Conservation (phyloP, 129 eudicot genomes). For the Mikania micrantha region DNA sequence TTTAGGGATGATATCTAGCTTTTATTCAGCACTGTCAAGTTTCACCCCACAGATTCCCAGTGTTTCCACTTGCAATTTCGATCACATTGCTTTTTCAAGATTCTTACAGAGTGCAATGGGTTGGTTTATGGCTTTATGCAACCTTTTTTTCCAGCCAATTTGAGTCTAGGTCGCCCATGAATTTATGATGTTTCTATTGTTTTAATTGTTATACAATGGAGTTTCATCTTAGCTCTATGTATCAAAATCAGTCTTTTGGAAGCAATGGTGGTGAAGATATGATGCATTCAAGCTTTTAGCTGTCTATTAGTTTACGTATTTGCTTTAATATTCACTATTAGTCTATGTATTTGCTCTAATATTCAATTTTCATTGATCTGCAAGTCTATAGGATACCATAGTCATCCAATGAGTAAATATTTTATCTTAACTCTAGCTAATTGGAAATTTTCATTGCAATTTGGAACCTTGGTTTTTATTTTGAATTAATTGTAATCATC, state of each 20-base stretch:
- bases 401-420: neutral
- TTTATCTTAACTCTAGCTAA: neutral
- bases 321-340: neutral
- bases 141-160: neutral
- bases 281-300: neutral
- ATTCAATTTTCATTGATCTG: neutral
- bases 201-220: neutral
- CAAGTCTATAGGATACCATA: neutral
- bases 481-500: neutral
- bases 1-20: no score
- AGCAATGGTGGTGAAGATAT: neutral
- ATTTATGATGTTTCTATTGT: neutral
- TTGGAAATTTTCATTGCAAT: neutral
- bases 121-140: neutral
- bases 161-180: neutral
- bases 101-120: neutral
- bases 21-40: no score
- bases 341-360: neutral
- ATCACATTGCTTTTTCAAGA: neutral
- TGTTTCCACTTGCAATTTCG: no score
- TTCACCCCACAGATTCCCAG: no score
- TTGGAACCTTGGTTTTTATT: neutral
- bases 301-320: neutral
- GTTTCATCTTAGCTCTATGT: neutral
- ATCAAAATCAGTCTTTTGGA: neutral